phyloP scores from a whole-genome alignment of 176 grass and related monocot species.

The Bolboschoenus planiculmis region DNA sequence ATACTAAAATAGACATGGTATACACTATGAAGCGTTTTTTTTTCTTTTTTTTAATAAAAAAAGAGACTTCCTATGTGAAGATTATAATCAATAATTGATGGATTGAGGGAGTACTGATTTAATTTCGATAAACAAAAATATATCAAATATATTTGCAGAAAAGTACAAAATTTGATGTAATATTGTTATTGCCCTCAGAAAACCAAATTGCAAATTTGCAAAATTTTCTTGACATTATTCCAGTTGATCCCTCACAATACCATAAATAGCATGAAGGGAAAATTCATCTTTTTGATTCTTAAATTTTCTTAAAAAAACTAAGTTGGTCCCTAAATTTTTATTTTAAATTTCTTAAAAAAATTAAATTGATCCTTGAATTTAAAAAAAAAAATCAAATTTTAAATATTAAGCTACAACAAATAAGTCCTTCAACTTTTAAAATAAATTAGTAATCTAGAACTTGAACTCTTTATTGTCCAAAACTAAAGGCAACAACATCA shows the following conservation, averaged over 20 bases:
- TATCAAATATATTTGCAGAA: not conserved
- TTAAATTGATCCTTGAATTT: no score
- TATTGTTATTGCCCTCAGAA: not conserved
- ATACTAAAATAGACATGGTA: no score
- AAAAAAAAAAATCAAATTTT: no score
- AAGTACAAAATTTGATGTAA: not conserved
- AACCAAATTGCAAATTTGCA: not conserved
- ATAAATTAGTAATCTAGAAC: not conserved
- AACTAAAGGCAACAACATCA: not conserved
- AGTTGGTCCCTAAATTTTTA: no score
- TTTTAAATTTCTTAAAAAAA: no score
- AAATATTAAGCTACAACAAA: no score
- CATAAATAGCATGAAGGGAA: not conserved
- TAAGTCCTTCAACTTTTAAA: not conserved
- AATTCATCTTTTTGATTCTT: no score
- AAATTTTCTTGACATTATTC: not conserved
- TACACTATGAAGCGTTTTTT: not conserved
- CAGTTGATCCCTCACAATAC: not conserved
- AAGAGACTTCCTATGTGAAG: not conserved
- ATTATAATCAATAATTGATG: not conserved
- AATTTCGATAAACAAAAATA: not conserved
- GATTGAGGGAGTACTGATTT: not conserved
- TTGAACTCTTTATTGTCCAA: not conserved
- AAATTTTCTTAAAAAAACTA: no score
- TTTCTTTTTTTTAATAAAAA: not conserved